phyloP scores from a whole-genome alignment of 2,329 filamentous ascomycete genomes.

The Thielaviopsis populi region DNA sequence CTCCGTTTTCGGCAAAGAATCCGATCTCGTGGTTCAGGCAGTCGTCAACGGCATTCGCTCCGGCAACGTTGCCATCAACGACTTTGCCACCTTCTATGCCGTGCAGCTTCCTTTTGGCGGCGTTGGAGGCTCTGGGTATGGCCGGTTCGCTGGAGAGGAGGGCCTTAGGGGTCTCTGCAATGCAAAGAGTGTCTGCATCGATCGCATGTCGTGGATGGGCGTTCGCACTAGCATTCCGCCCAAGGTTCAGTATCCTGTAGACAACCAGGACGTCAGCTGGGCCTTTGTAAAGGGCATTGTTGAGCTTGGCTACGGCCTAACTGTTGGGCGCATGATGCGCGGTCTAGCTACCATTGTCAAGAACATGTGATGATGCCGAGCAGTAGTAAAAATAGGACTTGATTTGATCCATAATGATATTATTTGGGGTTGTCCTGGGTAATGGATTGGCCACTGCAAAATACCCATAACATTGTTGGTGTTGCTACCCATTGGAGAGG shows the following conservation, averaged over 20 bases:
- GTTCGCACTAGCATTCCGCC: slow-evolving; percentile 64
- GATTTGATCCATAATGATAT: not conserved
- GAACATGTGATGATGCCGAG: slow-evolving; percentile 25
- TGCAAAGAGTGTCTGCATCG: slow-evolving; percentile 69
- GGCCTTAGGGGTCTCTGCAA: slow-evolving; percentile 77
- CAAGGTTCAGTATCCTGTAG: slow-evolving; percentile 68
- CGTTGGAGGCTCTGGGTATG: slow-evolving; percentile 78
- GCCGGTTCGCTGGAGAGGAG: slow-evolving; percentile 81
- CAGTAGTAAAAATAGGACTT: not conserved
- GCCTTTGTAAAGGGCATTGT: slow-evolving; percentile 47
- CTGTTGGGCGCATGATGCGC: slow-evolving; percentile 25
- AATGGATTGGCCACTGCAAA: not conserved
- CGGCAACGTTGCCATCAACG: slow-evolving; percentile 90
- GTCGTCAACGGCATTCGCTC: slow-evolving; percentile 57
- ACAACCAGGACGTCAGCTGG: slow-evolving; percentile 48
- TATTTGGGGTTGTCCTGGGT: not conserved
- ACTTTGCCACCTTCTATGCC: slow-evolving; percentile 87
- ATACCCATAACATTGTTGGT: not conserved
- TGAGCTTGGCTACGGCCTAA: slow-evolving; percentile 42
- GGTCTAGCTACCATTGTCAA: slow-evolving; percentile 30
- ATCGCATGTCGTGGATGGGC: slow-evolving; percentile 48
- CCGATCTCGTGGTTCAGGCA: slow-evolving; percentile 41
- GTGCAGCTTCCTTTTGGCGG: slow-evolving; percentile 92
- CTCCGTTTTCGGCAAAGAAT: slow-evolving; percentile 64
- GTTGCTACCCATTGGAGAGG: not conserved